phyloP scores from a whole-genome alignment of 352 stramenopile species.

The Phytophthora quininea region DNA sequence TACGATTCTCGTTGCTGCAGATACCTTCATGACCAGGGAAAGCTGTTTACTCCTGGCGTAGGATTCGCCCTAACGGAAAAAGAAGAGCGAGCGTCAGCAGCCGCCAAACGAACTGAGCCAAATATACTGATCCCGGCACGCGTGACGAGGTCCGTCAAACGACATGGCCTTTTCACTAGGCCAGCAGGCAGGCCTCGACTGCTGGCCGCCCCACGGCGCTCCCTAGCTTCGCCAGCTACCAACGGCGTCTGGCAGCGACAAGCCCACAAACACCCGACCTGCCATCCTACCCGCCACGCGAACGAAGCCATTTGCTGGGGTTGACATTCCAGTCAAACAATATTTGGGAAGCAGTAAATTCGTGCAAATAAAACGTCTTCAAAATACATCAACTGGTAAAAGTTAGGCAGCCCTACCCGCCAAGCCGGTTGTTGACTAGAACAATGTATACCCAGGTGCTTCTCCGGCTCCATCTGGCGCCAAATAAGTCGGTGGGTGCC shows the following conservation, averaged over 20 bases:
- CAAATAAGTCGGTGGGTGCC: neutral
- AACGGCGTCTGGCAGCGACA: constrained; percentile 20
- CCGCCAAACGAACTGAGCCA: neutral
- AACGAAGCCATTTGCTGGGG: neutral
- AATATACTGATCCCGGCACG: neutral
- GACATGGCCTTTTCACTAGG: neutral
- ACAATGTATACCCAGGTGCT: neutral
- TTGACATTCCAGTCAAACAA: neutral
- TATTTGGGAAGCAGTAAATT: neutral
- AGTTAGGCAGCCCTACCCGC: neutral
- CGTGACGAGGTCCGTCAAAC: neutral
- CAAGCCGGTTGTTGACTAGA: neutral
- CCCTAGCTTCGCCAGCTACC: constrained; percentile 9
- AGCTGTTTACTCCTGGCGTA: neutral
- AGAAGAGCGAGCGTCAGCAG: neutral
- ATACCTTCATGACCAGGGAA: neutral
- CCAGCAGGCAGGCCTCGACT: constrained; percentile 3
- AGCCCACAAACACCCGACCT: constrained; percentile 16
- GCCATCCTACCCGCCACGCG: constrained; percentile 24
- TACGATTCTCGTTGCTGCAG: too few species aligned
- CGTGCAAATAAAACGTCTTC: neutral
- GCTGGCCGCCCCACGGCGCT: constrained; percentile 12
- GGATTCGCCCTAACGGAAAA: neutral
- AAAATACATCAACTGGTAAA: neutral
- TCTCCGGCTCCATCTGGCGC: neutral